Conservation (phyloP, 75 land plant genomes). For the Pinus taeda region DNA sequence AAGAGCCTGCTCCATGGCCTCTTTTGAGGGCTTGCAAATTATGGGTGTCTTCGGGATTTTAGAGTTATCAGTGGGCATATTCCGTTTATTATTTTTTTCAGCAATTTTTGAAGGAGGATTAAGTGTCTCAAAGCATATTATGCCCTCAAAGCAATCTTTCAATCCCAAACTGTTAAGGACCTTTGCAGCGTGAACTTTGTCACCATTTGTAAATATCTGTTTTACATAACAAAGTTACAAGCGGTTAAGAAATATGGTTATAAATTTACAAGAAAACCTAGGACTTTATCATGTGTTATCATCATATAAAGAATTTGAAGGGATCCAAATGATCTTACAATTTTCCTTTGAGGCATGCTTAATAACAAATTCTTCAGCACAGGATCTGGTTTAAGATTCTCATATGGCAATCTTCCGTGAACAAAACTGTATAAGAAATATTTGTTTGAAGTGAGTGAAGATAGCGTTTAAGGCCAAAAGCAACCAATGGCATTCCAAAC, state of each 20-base stretch:
- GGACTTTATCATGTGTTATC: neutral
- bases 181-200: constrained; percentile 56
- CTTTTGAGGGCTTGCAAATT: constrained; percentile 67
- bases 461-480: neutral
- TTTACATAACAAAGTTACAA: neutral
- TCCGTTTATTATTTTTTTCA: constrained; percentile 5
- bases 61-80: neutral
- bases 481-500: neutral
- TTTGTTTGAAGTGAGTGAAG: neutral
- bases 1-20: constrained; percentile 58
- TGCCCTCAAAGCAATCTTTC: constrained; percentile 82
- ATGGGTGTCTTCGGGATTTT: constrained; percentile 53
- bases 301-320: too few species aligned
- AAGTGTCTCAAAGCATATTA: constrained; percentile 85
- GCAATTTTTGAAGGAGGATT: constrained; percentile 35
- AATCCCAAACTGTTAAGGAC: constrained; percentile 59
- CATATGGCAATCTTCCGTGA: constrained; percentile 74
- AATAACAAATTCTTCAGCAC: constrained; percentile 57
- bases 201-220: constrained; percentile 81
- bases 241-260: neutral
- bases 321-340: constrained; percentile 28
- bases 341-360: constrained; percentile 87
- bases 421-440: constrained; percentile 10
- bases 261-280: neutral
- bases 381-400: constrained; percentile 59